Percentiles rank a stretch among this genome's conserved stretches.
phyloP scores from a whole-genome alignment of 2,329 filamentous ascomycete species.

The Truncatella angustata region DNA sequence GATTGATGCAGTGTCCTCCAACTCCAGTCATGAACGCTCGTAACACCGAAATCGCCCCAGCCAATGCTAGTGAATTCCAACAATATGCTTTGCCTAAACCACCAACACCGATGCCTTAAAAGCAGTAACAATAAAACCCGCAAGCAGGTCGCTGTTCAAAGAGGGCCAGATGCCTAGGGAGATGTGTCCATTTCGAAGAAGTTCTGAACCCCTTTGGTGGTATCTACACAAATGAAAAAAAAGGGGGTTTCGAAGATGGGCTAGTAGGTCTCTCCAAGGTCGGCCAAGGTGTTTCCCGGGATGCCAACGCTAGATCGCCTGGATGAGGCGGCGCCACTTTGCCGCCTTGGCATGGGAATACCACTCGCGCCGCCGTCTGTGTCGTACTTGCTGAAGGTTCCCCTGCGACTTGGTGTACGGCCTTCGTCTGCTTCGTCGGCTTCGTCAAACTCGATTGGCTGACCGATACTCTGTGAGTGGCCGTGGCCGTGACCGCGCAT shows the following conservation, averaged over 20 bases:
- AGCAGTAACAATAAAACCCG: neutral
- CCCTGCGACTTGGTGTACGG: constrained; percentile 54
- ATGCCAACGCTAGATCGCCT: constrained; percentile 10
- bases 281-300: constrained; percentile 40
- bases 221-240: constrained; percentile 9
- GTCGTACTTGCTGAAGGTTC: constrained; percentile 51
- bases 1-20: neutral
- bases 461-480: constrained; percentile 56
- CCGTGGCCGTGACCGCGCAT: constrained; percentile 57
- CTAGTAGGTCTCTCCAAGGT: constrained; percentile 56
- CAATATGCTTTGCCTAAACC: neutral
- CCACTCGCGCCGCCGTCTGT: constrained; percentile 35
- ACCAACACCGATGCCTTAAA: neutral
- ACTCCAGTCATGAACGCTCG: constrained; percentile 3
- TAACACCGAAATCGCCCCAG: neutral
- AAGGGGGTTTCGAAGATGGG: constrained; percentile 6
- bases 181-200: too few species aligned
- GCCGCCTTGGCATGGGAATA: constrained; percentile 38
- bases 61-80: neutral
- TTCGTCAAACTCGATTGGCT: constrained; percentile 53
- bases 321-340: constrained; percentile 34
- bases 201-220: neutral
- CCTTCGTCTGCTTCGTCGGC: constrained; percentile 45
- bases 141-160: too few species aligned
- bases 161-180: too few species aligned